Base-by-base conservation (phyloP, 345 rosid species). In the Ceriops zippeliana region DNA sequence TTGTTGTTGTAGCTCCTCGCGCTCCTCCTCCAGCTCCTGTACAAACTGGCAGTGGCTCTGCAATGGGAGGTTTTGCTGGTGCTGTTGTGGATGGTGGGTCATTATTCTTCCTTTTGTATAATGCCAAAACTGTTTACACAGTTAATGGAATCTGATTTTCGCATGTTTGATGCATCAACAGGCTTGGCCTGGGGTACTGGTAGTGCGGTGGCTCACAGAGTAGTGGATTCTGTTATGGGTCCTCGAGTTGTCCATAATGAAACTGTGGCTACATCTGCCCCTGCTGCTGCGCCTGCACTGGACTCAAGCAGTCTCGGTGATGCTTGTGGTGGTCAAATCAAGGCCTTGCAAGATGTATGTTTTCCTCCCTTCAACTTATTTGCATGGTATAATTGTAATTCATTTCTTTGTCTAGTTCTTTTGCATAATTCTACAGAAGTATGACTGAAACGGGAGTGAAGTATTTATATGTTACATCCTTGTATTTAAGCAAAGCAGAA, bases 341-440 rank as follows among this genome's bases (percentile, higher is more conserved):
- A 65, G 68, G 68, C 68, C 32, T 65, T 65, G 35, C 68, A 46
- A 27, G 68, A 65, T 49, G 68, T 65, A 51, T 15, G 68, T 65
- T 22, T 20, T 7, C 32, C 17, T n/a, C 20, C 28, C 5, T 2
- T 42, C 49, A 42, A 42, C 49, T 42, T 42, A 4, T 42, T 42
- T 13, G 49, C 19, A 11, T 2, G 4, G 19, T 3, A 1, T 42
- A 11, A 0, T 3, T 2, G 5, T 42, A 42, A 42, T 42, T 42
- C 17, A 42, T 42, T 42, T 42, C 49, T 42, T 42, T 0, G 4
- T 42, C 1, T 38, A 9, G 47, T 38, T 13, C 19, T 42, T 42
- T 42, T 42, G 17, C 3, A 1, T 42, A 13, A 42, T 3, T 42
- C 17, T 3, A 42, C 47, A 42, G 16, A 11, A 42, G 17, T 13